A percentile compares a stretch with the other conserved stretches of the same genome.
These are phyloP conservation scores for Collybia nuda DNA, from an alignment of 768 basidiomycete genomes.

Conservation along the genomic window DNA sequence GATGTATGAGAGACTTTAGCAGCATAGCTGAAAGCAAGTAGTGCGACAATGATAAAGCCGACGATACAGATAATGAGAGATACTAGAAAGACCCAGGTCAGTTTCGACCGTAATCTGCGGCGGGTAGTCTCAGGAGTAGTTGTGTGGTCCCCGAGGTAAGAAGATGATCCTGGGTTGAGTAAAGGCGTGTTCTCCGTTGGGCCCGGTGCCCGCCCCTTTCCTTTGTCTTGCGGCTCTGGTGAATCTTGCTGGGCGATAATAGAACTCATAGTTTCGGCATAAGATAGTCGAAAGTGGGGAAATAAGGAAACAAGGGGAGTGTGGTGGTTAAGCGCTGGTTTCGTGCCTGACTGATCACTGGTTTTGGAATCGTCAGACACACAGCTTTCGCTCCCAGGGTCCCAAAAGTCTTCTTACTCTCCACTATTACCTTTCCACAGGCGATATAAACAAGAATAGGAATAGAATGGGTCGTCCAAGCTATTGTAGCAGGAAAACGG, in stretches of 20 bases:
- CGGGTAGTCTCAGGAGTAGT: slow-evolving; percentile 20
- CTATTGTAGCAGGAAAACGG: no score
- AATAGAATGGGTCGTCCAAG: no score
- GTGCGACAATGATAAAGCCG: slow-evolving; percentile 37
- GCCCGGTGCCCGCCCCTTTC: slow-evolving; percentile 50
- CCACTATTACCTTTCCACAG: no score
- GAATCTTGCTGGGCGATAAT: slow-evolving; percentile 9
- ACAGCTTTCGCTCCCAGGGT: neutral
- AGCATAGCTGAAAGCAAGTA: slow-evolving; percentile 69
- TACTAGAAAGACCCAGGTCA: slow-evolving; percentile 53
- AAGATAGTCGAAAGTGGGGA: neutral
- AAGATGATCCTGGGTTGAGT: slow-evolving; percentile 35
- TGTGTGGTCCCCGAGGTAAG: slow-evolving; percentile 25
- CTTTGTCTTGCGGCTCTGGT: slow-evolving; percentile 37
- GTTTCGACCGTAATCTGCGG: slow-evolving; percentile 33
- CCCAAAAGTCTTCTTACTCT: no score
- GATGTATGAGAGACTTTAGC: slow-evolving; percentile 51
- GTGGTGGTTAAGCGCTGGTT: no score
- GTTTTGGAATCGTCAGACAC: neutral
- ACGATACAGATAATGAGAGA: slow-evolving; percentile 53
- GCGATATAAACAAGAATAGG: no score
- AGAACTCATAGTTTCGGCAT: slow-evolving; percentile 10
- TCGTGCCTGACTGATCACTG: neutral
- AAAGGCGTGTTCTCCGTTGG: slow-evolving; percentile 57
- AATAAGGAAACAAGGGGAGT: neutral